phyloP scores from a whole-genome alignment of 768 basidiomycete species.

The Lepiota subincarnata region DNA sequence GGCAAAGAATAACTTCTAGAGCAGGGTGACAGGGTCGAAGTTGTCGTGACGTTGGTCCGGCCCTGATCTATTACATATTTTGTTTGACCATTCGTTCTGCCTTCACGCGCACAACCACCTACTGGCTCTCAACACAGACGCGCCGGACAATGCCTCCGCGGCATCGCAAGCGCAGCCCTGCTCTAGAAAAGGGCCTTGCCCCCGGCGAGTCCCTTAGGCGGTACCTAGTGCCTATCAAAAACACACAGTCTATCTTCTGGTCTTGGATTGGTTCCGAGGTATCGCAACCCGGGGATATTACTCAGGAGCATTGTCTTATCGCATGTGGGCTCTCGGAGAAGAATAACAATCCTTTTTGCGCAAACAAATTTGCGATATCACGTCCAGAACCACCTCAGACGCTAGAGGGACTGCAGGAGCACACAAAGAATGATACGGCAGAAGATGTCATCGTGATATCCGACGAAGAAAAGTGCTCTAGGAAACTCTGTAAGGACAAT shows the following conservation, averaged over 20 bases:
- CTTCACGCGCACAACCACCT: slow-evolving; percentile 6
- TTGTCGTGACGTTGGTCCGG: slow-evolving; percentile 1
- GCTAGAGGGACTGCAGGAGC: slow-evolving; percentile 33
- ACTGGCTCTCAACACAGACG: slow-evolving; percentile 10
- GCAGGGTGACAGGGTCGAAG: not conserved
- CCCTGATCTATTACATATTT: slow-evolving; percentile 7
- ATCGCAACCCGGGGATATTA: slow-evolving; percentile 51
- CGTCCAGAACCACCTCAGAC: slow-evolving; percentile 11
- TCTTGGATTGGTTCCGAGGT: slow-evolving; percentile 76
- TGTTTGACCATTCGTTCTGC: not conserved
- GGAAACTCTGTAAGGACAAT: slow-evolving; percentile 67
- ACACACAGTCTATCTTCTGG: slow-evolving; percentile 52
- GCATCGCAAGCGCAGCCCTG: slow-evolving; percentile 50
- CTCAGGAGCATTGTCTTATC: slow-evolving; percentile 57
- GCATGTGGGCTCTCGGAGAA: slow-evolving; percentile 63
- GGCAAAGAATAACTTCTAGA: slow-evolving; percentile 1
- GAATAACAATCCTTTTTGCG: slow-evolving; percentile 50
- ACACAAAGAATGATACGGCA: slow-evolving; percentile 42
- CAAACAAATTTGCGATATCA: slow-evolving; percentile 45
- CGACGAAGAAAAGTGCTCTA: slow-evolving; percentile 58
- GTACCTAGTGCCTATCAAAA: slow-evolving; percentile 41
- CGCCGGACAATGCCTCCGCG: slow-evolving; percentile 47
- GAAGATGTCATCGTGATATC: slow-evolving; percentile 69
- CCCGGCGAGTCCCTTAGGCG: slow-evolving; percentile 64
- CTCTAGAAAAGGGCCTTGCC: slow-evolving; percentile 43